Conservation (phyloP, 345 rosid species). For the Laguncularia racemosa region DNA sequence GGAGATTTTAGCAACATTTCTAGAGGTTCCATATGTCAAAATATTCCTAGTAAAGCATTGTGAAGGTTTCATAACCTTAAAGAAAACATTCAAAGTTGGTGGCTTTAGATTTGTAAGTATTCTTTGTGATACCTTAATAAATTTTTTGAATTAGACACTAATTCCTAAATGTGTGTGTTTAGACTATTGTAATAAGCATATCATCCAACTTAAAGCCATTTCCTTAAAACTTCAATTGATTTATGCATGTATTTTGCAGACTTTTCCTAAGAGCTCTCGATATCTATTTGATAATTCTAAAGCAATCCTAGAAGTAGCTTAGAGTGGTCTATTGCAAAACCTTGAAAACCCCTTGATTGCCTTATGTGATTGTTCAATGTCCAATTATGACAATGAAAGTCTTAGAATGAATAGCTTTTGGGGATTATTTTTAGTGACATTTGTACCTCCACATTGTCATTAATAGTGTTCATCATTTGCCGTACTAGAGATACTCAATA, state of each 20-base stretch:
- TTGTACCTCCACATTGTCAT: slow-evolving; percentile 7
- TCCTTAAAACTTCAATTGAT: too few species aligned
- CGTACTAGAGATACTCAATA: neutral
- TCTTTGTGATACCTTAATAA: too few species aligned
- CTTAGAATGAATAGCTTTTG: slow-evolving; percentile 6
- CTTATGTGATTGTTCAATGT: slow-evolving; percentile 2
- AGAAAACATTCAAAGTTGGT: slow-evolving; percentile 8
- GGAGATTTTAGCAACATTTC: slow-evolving; percentile 15
- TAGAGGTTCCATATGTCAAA: slow-evolving; percentile 16
- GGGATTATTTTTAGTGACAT: slow-evolving; percentile 11
- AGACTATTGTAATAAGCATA: too few species aligned
- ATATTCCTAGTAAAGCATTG: slow-evolving; percentile 23
- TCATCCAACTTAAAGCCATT: too few species aligned
- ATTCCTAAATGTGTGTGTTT: neutral
- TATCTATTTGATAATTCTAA: slow-evolving; percentile 18
- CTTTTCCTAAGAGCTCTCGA: slow-evolving; percentile 10
- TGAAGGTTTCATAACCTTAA: slow-evolving; percentile 10
- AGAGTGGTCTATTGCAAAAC: slow-evolving; percentile 11
- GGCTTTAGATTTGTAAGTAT: slow-evolving; percentile 25
- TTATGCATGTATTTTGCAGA: slow-evolving; percentile 1
- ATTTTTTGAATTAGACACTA: neutral
- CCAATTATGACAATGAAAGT: slow-evolving; percentile 3
- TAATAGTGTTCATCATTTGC: neutral
- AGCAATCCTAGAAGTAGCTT: slow-evolving; percentile 12
- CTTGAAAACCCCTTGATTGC: slow-evolving; percentile 8